Evolutionary conservation across 306 rosid genomes (phyloP).

Genomic region (Medicago ruthenica): DNA sequence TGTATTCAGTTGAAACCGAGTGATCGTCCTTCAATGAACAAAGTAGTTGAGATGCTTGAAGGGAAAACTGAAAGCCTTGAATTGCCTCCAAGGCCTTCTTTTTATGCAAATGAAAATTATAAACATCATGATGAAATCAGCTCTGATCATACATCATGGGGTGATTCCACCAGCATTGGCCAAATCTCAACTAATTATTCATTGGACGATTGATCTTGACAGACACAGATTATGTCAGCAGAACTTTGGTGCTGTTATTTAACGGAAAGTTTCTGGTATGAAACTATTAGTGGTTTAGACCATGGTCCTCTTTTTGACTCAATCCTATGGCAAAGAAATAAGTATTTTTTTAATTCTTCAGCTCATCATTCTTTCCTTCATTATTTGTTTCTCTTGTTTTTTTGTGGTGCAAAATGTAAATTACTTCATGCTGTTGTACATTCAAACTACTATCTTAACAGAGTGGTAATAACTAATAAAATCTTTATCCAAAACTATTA

Average conservation of each 20-base stretch:
- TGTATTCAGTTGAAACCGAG: slow-evolving; percentile 48
- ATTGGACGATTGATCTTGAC: not conserved
- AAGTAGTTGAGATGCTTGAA: slow-evolving; percentile 48
- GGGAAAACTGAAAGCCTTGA: slow-evolving; percentile 24
- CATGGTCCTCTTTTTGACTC: not conserved
- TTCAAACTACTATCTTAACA: not conserved
- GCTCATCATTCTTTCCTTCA: not conserved
- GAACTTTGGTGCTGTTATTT: not conserved
- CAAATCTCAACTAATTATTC: not conserved
- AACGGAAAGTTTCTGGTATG: not conserved
- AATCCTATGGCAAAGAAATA: not conserved
- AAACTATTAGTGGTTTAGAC: not conserved
- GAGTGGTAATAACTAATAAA: not conserved
- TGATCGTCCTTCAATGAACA: slow-evolving; percentile 50
- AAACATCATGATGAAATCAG: not conserved
- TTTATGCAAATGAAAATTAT: not conserved
- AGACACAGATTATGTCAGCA: not conserved
- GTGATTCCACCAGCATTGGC: not conserved
- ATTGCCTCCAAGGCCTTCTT: slow-evolving; percentile 49
- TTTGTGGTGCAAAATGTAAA: not conserved
- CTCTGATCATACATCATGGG: slow-evolving; percentile 2
- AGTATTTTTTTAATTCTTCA: not conserved
- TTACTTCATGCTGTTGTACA: not conserved
- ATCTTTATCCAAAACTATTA: not conserved
- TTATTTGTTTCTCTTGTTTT: not conserved